phyloP scores from a whole-genome alignment of 78 protist species.

The Tieghemostelium lacteum region DNA sequence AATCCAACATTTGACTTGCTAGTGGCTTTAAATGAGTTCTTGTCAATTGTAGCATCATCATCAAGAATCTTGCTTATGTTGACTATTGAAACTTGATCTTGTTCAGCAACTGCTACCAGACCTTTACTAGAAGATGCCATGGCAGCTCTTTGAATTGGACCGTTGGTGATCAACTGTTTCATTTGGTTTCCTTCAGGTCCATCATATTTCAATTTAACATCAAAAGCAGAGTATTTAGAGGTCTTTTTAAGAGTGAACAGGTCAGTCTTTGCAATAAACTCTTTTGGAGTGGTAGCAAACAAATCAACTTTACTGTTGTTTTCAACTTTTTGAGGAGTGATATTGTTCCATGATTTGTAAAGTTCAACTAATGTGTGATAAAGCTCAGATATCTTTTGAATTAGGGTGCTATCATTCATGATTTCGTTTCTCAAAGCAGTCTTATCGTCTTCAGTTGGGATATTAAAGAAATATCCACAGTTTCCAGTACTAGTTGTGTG shows the following conservation, averaged over 20 bases:
- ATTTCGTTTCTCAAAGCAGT: background rate
- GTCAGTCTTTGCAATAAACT: slow-evolving; percentile 20
- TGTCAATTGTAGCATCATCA: slow-evolving; percentile 47
- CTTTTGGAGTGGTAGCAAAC: background rate
- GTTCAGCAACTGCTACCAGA: slow-evolving; percentile 46
- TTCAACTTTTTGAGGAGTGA: background rate
- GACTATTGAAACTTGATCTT: slow-evolving; percentile 14
- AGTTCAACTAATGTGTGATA: slow-evolving; percentile 37
- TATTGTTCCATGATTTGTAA: background rate
- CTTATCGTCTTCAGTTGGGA: slow-evolving; percentile 53
- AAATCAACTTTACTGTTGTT: background rate
- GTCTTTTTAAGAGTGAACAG: slow-evolving; percentile 28
- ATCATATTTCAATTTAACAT: slow-evolving; percentile 58
- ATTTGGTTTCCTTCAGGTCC: slow-evolving; percentile 54
- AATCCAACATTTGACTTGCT: slow-evolving; percentile 30
- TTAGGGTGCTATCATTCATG: background rate
- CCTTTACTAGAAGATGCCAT: slow-evolving; percentile 32
- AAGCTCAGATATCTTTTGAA: slow-evolving; percentile 8
- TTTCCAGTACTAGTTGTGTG: background rate
- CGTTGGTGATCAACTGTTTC: slow-evolving; percentile 2
- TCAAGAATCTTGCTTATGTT: slow-evolving; percentile 38
- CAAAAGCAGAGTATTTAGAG: slow-evolving; percentile 53
- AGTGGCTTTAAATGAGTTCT: slow-evolving; percentile 11
- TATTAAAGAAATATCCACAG: slow-evolving; percentile 14
- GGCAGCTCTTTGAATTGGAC: slow-evolving; percentile 50